A percentile compares a stretch with the other conserved stretches of the same genome.
These are phyloP conservation scores for Beauveria asiatica DNA, from an alignment of 2,329 filamentous ascomycete species.

Conservation along the genomic window DNA sequence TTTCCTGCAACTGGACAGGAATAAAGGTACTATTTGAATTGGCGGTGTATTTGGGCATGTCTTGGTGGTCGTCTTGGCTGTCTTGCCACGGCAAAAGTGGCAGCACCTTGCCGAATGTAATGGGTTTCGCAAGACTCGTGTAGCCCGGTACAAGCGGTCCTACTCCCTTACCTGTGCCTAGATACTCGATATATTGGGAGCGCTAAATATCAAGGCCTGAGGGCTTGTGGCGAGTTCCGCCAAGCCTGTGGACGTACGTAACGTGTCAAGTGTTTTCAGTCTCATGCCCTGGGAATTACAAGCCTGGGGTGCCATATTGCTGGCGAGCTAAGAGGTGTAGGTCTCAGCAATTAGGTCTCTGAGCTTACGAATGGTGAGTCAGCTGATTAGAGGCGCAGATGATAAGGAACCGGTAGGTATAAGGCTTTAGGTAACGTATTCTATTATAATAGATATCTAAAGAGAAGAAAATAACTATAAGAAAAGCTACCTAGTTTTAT, in stretches of 20 bases:
- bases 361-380: no score
- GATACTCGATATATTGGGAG: no score
- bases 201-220: not conserved
- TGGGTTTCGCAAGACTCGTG: not conserved
- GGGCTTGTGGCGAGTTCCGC: not conserved
- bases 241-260: not conserved
- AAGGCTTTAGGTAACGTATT: no score
- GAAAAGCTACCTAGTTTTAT: no score
- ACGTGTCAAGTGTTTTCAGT: not conserved
- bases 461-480: no score
- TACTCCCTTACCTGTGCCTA: no score
- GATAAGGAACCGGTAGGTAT: no score
- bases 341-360: no score
- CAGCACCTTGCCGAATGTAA: not conserved
- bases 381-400: no score
- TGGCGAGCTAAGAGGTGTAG: not conserved
- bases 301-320: not conserved
- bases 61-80: conserved; percentile 4
- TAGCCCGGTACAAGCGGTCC: not conserved
- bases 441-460: no score
- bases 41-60: not conserved
- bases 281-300: not conserved
- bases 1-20: not conserved
- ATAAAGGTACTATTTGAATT: not conserved
- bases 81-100: not conserved